These are phyloP conservation scores for Lepidium didymum DNA, from an alignment of 345 rosid species.

Conservation along the genomic window DNA sequence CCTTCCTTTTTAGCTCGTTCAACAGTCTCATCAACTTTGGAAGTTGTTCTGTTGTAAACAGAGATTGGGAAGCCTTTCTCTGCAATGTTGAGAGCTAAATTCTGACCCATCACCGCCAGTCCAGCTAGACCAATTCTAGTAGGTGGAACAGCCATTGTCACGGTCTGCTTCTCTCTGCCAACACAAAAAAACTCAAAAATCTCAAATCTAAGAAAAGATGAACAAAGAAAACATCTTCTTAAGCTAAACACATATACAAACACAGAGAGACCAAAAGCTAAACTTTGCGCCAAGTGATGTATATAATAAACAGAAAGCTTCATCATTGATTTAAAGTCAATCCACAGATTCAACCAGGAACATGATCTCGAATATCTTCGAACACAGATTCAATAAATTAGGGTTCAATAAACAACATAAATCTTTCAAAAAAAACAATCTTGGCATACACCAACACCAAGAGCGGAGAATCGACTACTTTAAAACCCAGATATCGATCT, in stretches of 20 bases:
- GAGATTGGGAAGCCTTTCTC: slow-evolving; percentile 96
- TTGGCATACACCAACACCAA: neutral
- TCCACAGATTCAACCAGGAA: neutral
- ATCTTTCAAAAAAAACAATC: neutral
- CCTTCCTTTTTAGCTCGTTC: slow-evolving; percentile 89
- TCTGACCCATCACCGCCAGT: slow-evolving; percentile 98
- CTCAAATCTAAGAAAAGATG: neutral
- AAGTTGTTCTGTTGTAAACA: slow-evolving; percentile 82
- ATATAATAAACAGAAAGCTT: neutral
- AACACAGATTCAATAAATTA: neutral
- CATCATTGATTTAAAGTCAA: neutral
- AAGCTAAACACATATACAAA: neutral
- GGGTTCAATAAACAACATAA: neutral
- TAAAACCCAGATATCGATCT: neutral
- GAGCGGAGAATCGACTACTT: neutral
- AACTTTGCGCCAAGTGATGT: neutral
- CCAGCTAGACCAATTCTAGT: slow-evolving; percentile 95
- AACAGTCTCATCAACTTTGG: slow-evolving; percentile 86
- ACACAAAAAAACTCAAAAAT: neutral
- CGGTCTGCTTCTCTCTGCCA: slow-evolving; percentile 24
- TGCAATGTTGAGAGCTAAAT: slow-evolving; percentile 87
- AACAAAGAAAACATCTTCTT: neutral
- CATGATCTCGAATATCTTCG: neutral
- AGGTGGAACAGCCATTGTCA: slow-evolving; percentile 51
- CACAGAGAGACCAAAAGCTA: neutral